Evolutionary conservation across 225 moss, liverwort and hornwort species (phyloP).

Genomic region (Straminergon stramineum): DNA sequence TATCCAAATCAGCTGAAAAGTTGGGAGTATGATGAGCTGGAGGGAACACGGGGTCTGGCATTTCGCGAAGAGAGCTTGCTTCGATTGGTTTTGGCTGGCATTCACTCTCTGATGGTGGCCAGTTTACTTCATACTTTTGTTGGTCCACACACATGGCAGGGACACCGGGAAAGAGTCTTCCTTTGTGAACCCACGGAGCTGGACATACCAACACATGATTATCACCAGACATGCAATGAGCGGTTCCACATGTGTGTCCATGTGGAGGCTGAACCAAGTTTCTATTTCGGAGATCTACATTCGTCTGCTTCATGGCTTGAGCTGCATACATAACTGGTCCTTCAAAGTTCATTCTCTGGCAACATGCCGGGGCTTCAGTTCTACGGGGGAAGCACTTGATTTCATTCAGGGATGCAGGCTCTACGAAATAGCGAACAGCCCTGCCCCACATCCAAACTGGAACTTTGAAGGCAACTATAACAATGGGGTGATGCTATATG

Average conservation of each 20-base stretch:
- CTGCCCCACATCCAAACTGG: slow-evolving; percentile 17
- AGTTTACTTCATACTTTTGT: neutral
- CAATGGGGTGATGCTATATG: neutral
- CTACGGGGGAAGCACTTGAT: slow-evolving; percentile 10
- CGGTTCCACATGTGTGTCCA: neutral
- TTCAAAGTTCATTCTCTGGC: slow-evolving; percentile 5
- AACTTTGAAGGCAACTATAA: neutral
- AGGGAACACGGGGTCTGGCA: slow-evolving; percentile 23
- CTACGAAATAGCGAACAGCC: slow-evolving; percentile 23
- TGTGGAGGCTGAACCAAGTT: neutral
- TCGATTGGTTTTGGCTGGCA: neutral
- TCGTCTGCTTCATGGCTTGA: neutral
- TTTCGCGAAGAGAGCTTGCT: neutral
- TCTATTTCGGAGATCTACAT: neutral
- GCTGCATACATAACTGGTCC: neutral
- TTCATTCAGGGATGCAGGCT: slow-evolving; percentile 12
- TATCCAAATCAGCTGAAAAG: slow-evolving; percentile 46
- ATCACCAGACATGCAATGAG: neutral
- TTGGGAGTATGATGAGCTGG: slow-evolving; percentile 3
- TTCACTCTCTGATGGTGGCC: neutral
- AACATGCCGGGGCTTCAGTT: slow-evolving; percentile 2
- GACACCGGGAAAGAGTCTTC: slow-evolving; percentile 6
- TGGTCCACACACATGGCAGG: slow-evolving; percentile 7
- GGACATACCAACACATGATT: slow-evolving; percentile 21
- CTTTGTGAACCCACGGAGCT: slow-evolving; percentile 32